Evolutionary conservation across 805 yeast genomes (phyloP).

Genomic region (Priceomyces medius): DNA sequence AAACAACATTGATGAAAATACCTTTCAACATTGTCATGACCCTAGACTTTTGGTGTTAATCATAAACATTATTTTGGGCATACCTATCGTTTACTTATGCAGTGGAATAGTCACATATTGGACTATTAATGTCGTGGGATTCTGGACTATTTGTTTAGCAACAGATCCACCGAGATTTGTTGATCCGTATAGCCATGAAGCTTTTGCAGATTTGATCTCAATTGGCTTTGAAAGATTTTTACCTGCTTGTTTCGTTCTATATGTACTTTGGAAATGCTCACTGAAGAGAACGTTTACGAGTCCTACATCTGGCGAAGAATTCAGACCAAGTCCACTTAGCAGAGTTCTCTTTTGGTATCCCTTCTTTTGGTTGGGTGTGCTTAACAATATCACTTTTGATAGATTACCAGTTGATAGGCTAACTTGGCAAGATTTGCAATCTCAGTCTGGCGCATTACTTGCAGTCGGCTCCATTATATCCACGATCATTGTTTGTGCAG

Average conservation of each 20-base stretch:
- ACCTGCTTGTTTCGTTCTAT: slow-evolving; percentile 70
- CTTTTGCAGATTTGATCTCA: slow-evolving; percentile 63
- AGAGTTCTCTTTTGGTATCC: slow-evolving; percentile 69
- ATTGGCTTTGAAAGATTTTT: slow-evolving; percentile 70
- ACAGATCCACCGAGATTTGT: slow-evolving; percentile 76
- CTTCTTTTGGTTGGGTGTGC: slow-evolving; percentile 76
- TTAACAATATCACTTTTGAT: slow-evolving; percentile 87
- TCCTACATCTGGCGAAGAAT: slow-evolving; percentile 7
- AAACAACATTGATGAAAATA: slow-evolving; percentile 11
- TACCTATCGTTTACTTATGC: slow-evolving; percentile 58
- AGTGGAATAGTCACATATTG: slow-evolving; percentile 49
- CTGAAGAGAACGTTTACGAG: slow-evolving; percentile 46
- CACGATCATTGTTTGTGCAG: slow-evolving; percentile 51
- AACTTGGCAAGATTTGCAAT: slow-evolving; percentile 64
- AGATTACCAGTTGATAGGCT: slow-evolving; percentile 84
- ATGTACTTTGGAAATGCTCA: slow-evolving; percentile 64
- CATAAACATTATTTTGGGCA: slow-evolving; percentile 61
- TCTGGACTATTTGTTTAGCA: slow-evolving; percentile 76
- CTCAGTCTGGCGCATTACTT: slow-evolving; percentile 72
- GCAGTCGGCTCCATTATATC: slow-evolving; percentile 56
- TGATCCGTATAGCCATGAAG: slow-evolving; percentile 51
- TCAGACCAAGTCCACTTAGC: slow-evolving; percentile 36
- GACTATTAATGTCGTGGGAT: slow-evolving; percentile 63
- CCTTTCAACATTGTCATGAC: slow-evolving; percentile 60
- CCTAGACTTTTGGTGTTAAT: slow-evolving; percentile 58